Evolutionary conservation across 2,329 filamentous ascomycete species (phyloP).

Genomic region (Lomentospora prolificans): DNA sequence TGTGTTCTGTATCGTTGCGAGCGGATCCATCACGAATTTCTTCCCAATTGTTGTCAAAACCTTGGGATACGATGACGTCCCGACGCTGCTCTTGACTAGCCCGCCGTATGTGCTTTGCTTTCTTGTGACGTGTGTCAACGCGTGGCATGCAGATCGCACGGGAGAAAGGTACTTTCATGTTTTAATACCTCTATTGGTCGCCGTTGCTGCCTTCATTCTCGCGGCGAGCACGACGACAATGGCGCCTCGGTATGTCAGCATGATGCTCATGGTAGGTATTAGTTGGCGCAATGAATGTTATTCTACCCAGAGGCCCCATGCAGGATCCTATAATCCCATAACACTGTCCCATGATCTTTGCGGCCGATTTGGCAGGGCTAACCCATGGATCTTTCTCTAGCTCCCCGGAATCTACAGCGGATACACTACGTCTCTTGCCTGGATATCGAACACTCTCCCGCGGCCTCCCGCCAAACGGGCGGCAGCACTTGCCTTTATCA

Average conservation of each 20-base stretch:
- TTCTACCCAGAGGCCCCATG: no score
- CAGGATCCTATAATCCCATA: no score
- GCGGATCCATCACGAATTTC: slow-evolving; percentile 56
- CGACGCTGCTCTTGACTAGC: slow-evolving; percentile 52
- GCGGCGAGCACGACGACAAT: slow-evolving; percentile 50
- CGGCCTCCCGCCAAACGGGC: slow-evolving; percentile 65
- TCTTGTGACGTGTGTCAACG: slow-evolving; percentile 53
- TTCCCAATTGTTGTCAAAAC: slow-evolving; percentile 62
- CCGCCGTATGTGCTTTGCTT: slow-evolving; percentile 56
- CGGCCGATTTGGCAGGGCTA: not conserved
- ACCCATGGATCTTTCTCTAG: slow-evolving; percentile 14
- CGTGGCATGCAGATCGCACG: slow-evolving; percentile 61
- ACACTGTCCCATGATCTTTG: no score
- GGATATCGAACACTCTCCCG: slow-evolving; percentile 68
- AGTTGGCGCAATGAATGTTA: not conserved
- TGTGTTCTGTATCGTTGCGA: slow-evolving; percentile 46
- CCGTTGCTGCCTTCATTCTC: slow-evolving; percentile 56
- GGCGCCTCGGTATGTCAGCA: slow-evolving; percentile 56
- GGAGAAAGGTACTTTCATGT: slow-evolving; percentile 65
- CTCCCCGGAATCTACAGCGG: slow-evolving; percentile 52
- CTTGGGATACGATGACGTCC: slow-evolving; percentile 50
- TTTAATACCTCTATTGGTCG: slow-evolving; percentile 48
- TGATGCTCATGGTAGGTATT: slow-evolving; percentile 55
- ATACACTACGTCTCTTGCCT: slow-evolving; percentile 59
- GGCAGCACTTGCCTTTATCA: slow-evolving; percentile 64